Evolutionary conservation across 768 basidiomycete genomes (phyloP).

Genomic region (Tephrocybe sp.): DNA sequence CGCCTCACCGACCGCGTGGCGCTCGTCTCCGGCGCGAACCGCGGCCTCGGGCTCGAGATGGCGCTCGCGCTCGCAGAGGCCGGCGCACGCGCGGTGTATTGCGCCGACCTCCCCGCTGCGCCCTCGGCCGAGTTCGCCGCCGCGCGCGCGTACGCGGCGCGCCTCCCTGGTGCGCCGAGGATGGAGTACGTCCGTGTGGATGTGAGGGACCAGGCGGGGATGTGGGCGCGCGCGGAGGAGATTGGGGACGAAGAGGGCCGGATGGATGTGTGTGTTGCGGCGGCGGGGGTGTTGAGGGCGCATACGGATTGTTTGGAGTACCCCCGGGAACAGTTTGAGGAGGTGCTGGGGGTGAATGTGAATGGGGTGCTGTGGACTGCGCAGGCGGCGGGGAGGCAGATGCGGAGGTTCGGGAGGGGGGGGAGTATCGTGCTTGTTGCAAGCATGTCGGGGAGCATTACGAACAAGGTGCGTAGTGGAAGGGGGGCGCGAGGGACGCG

Average conservation of each 20-base stretch:
- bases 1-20: slow-evolving; percentile 56
- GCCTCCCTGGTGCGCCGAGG: slow-evolving; percentile 29
- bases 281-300: slow-evolving; percentile 68
- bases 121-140: slow-evolving; percentile 60
- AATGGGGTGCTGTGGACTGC: slow-evolving; percentile 49
- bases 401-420: slow-evolving; percentile 37
- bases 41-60: slow-evolving; percentile 84
- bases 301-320: slow-evolving; percentile 68
- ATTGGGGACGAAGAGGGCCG: slow-evolving; percentile 69
- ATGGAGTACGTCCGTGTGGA: slow-evolving; percentile 65
- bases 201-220: slow-evolving; percentile 59
- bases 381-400: slow-evolving; percentile 50
- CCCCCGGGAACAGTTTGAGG: slow-evolving; percentile 61
- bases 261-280: slow-evolving; percentile 77
- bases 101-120: slow-evolving; percentile 57
- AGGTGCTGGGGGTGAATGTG: slow-evolving; percentile 56
- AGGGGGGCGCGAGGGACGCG: no score
- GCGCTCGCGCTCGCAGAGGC: slow-evolving; percentile 72
- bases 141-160: slow-evolving; percentile 51
- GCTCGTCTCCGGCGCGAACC: slow-evolving; percentile 63
- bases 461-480: slow-evolving; percentile 54
- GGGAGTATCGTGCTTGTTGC: slow-evolving; percentile 52
- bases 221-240: slow-evolving; percentile 56
- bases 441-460: slow-evolving; percentile 61
- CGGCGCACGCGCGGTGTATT: slow-evolving; percentile 69